Percentiles rank a stretch among this genome's conserved stretches.
Conservation (phyloP, 2,329 filamentous ascomycete species). For the Purpureocillium lavendulum region DNA sequence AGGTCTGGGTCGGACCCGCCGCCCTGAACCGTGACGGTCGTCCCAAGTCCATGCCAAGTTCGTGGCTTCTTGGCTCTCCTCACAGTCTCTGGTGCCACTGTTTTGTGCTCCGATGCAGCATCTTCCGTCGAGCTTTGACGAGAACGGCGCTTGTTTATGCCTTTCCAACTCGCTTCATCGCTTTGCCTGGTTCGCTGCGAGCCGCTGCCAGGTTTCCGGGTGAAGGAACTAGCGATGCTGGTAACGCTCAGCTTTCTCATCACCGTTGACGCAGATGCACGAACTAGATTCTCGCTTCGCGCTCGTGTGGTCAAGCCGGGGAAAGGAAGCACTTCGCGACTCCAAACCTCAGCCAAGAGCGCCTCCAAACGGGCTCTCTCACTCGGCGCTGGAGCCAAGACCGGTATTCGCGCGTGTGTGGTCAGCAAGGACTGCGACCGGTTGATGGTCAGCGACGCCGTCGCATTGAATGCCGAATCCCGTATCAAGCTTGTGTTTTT, state of each 20-base stretch:
- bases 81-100: not conserved
- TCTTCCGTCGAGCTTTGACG: slow-evolving; percentile 1
- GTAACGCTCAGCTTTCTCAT: slow-evolving; percentile 83
- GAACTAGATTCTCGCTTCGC: slow-evolving; percentile 62
- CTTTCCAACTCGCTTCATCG: not conserved
- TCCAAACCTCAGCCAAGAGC: slow-evolving; percentile 73
- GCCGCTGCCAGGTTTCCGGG: slow-evolving; percentile 58
- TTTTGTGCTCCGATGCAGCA: not conserved
- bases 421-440: slow-evolving; percentile 74
- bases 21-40: not conserved
- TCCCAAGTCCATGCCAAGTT: not conserved
- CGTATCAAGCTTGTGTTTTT: slow-evolving; percentile 72
- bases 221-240: slow-evolving; percentile 69
- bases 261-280: slow-evolving; percentile 73
- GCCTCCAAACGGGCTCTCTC: slow-evolving; percentile 73
- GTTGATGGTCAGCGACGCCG: slow-evolving; percentile 49
- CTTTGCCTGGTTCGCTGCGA: slow-evolving; percentile 9
- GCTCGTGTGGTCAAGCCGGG: slow-evolving; percentile 66
- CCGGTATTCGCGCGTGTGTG: slow-evolving; percentile 55
- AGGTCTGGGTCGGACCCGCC: too few relatives aligned
- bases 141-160: not conserved
- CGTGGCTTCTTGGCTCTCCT: slow-evolving; percentile 2
- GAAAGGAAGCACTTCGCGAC: slow-evolving; percentile 68
- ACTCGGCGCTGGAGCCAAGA: slow-evolving; percentile 64
- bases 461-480: slow-evolving; percentile 34